Evolutionary conservation across 306 rosid genomes (phyloP).

Genomic region (Prunus fruticosa): DNA sequence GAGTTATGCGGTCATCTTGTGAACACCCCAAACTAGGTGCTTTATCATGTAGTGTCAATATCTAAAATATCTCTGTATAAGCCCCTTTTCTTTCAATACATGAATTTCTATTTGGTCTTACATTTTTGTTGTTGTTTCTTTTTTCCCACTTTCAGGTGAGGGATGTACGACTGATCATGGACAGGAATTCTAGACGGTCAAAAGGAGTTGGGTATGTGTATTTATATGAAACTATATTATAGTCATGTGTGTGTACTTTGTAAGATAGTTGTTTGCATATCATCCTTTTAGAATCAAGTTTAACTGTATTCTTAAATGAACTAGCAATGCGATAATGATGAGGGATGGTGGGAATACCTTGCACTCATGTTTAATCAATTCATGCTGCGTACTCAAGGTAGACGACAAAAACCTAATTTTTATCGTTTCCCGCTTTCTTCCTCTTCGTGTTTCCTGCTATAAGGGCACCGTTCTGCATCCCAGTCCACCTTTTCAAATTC

Average conservation of each 20-base stretch:
- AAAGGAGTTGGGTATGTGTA: constrained; percentile 99
- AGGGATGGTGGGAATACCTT: constrained; percentile 97
- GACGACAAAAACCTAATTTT: constrained; percentile 74
- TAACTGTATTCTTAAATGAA: constrained; percentile 97
- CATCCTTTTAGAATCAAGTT: constrained; percentile 61
- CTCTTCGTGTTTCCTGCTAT: constrained; percentile 35
- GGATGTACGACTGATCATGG: constrained; percentile 98
- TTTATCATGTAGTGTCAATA: constrained; percentile 22
- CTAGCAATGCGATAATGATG: constrained; percentile 99
- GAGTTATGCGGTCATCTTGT: constrained; percentile 28
- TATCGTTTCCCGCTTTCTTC: constrained; percentile 52
- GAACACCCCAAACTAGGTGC: constrained; percentile 26
- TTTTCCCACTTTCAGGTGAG: constrained; percentile 64
- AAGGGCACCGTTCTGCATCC: constrained; percentile 49
- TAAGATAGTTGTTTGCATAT: constrained; percentile 44
- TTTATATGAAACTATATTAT: constrained; percentile 18
- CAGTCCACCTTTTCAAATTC: constrained; percentile 22
- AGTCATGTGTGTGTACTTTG: constrained; percentile 41
- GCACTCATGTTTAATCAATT: constrained; percentile 98
- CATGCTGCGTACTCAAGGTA: constrained; percentile 92
- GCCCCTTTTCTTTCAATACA: background rate
- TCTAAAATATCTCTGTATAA: constrained; percentile 12
- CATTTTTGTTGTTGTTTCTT: background rate
- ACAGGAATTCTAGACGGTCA: constrained; percentile 96
- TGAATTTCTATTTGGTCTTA: constrained; percentile 9